A percentile compares a stretch with the other conserved stretches of the same genome.
These are phyloP conservation scores for Penicillium taxi DNA, from an alignment of 495 filamentous ascomycete genomes.

Conservation along the genomic window DNA sequence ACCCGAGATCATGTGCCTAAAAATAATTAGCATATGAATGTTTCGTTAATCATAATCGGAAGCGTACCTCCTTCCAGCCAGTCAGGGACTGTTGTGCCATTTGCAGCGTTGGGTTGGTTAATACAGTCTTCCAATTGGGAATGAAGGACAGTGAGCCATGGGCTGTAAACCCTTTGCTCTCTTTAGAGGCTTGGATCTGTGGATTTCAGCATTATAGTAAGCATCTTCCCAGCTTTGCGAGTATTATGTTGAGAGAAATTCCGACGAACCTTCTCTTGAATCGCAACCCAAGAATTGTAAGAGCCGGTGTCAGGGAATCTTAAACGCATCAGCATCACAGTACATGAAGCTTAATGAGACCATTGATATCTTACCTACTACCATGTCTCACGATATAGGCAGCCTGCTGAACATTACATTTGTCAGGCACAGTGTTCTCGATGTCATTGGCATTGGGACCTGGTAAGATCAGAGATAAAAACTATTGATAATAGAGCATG, in stretches of 20 bases:
- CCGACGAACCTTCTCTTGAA: conserved; percentile 33
- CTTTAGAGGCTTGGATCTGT: conserved; percentile 32
- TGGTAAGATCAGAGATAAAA: conserved; percentile 4
- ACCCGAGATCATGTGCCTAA: conserved; percentile 15
- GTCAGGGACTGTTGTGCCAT: conserved; percentile 45
- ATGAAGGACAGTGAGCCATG: conserved; percentile 40
- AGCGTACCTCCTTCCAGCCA: conserved; percentile 44
- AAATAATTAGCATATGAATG: conserved; percentile 14
- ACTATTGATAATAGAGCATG: background rate
- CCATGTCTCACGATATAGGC: conserved; percentile 50
- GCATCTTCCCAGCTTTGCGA: too few species aligned
- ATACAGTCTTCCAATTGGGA: conserved; percentile 43
- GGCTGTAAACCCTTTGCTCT: conserved; percentile 30
- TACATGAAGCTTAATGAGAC: background rate
- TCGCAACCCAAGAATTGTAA: conserved; percentile 42
- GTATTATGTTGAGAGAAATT: background rate
- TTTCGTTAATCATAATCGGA: conserved; percentile 11
- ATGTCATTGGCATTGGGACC: conserved; percentile 50
- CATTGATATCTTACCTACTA: conserved; percentile 32
- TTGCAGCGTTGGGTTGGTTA: conserved; percentile 40
- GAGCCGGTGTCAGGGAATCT: conserved; percentile 43
- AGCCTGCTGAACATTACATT: conserved; percentile 47
- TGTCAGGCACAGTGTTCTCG: conserved; percentile 37
- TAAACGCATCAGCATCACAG: background rate
- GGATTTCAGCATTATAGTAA: too few species aligned